A percentile compares a stretch with the other conserved stretches of the same genome.
Evolutionary conservation across 352 stramenopile species (phyloP).

Genomic region (Globisporangium middletonii): DNA sequence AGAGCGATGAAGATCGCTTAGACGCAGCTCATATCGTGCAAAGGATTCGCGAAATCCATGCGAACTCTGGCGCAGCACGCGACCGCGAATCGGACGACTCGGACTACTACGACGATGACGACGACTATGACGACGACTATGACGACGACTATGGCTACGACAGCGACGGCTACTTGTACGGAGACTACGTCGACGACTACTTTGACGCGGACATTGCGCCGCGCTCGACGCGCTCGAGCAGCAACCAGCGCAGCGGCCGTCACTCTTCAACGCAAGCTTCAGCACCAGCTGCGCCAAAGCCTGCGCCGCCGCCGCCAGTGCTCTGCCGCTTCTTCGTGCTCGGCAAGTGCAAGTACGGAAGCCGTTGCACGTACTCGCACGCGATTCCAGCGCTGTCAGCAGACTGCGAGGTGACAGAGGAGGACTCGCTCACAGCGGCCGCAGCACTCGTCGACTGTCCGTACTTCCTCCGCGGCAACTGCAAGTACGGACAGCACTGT

Average conservation of each 20-base stretch:
- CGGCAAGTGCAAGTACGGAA: slow-evolving; percentile 67
- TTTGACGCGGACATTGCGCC: neutral
- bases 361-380: slow-evolving; percentile 73
- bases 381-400: slow-evolving; percentile 22
- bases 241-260: neutral
- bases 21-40: too few species aligned
- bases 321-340: slow-evolving; percentile 79
- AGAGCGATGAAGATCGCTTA: too few species aligned
- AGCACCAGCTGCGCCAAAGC: neutral
- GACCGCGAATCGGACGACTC: slow-evolving; percentile 7
- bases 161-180: slow-evolving; percentile 8
- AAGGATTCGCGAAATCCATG: too few species aligned
- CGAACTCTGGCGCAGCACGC: neutral
- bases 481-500: slow-evolving; percentile 68
- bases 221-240: neutral
- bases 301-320: slow-evolving; percentile 18
- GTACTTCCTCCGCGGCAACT: slow-evolving; percentile 70
- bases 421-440: slow-evolving; percentile 31
- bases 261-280: neutral
- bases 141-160: neutral
- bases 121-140: neutral
- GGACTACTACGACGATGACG: slow-evolving; percentile 7
- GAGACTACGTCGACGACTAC: slow-evolving; percentile 4
- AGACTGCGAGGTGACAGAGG: slow-evolving; percentile 26
- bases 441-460: slow-evolving; percentile 66